Conservation (phyloP, 805 yeast genomes). For the Metschnikowia koreensis region DNA sequence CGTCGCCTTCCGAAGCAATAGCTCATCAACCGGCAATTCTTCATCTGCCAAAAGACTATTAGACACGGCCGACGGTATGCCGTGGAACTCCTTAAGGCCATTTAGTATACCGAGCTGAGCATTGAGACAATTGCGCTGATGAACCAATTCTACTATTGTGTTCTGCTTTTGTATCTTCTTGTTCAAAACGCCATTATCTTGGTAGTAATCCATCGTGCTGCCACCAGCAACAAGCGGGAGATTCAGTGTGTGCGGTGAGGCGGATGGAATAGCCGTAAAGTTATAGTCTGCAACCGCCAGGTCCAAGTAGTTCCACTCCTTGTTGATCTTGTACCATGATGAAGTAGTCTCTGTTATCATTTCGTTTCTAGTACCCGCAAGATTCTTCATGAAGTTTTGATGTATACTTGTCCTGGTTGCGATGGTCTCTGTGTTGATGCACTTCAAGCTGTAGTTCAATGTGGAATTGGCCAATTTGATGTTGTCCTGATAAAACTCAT, state of each 20-base stretch:
- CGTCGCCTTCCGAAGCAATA: constrained; percentile 54
- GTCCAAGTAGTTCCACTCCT: constrained; percentile 83
- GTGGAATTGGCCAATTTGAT: constrained; percentile 45
- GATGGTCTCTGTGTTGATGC: constrained; percentile 76
- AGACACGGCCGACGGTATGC: constrained; percentile 77
- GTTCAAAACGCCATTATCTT: constrained; percentile 21
- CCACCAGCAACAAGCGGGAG: constrained; percentile 19
- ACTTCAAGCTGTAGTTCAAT: constrained; percentile 59
- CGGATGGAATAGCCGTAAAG: constrained; percentile 39
- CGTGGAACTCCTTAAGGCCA: constrained; percentile 64
- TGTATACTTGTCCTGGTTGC: constrained; percentile 79
- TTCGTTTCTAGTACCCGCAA: constrained; percentile 62
- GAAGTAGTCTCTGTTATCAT: constrained; percentile 74
- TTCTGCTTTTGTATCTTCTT: constrained; percentile 38
- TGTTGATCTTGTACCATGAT: constrained; percentile 87
- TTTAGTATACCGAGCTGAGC: constrained; percentile 68
- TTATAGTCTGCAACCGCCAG: constrained; percentile 55
- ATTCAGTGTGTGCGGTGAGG: constrained; percentile 5
- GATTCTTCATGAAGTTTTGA: constrained; percentile 72
- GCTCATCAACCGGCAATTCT: constrained; percentile 27
- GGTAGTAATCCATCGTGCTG: constrained; percentile 18
- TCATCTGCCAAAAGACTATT: constrained; percentile 32
- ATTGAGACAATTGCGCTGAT: constrained; percentile 63
- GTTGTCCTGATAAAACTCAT: constrained; percentile 70
- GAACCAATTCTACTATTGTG: constrained; percentile 46